Conservation (phyloP, 345 rosid species). For the Brassica incana region DNA sequence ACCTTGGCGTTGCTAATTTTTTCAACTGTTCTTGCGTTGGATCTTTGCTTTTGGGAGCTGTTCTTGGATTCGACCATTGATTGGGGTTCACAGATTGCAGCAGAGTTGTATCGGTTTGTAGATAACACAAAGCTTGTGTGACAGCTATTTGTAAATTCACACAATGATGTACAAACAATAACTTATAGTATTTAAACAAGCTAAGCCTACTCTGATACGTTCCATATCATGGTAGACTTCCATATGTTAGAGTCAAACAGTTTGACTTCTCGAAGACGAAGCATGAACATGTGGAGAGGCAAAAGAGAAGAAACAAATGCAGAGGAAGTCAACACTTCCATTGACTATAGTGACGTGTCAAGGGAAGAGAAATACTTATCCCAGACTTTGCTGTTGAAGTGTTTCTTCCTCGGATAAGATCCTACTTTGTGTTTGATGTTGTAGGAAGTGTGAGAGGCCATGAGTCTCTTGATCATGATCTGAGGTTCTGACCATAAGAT, state of each 20-base stretch:
- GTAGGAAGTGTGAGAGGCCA: no score
- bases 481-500: no score
- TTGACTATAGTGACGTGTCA: not conserved
- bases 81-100: constrained; percentile 57
- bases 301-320: not conserved
- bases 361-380: not conserved
- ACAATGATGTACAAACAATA: constrained; percentile 12
- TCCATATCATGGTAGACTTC: not conserved
- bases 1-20: constrained; percentile 75
- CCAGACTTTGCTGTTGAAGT: no score
- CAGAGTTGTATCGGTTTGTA: constrained; percentile 43
- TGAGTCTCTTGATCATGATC: no score
- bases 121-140: constrained; percentile 45
- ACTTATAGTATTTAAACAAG: not conserved
- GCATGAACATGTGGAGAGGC: not conserved
- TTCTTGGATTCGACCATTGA: constrained; percentile 60
- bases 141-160: not conserved
- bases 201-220: not conserved
- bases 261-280: not conserved
- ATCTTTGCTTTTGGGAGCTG: constrained; percentile 88
- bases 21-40: constrained; percentile 74
- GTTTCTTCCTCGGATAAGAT: no score
- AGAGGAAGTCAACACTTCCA: not conserved
- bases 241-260: no score
- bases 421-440: no score